phyloP scores from a whole-genome alignment of 371 early-diverging fungal genomes.

The Actinomortierella ambigua region DNA sequence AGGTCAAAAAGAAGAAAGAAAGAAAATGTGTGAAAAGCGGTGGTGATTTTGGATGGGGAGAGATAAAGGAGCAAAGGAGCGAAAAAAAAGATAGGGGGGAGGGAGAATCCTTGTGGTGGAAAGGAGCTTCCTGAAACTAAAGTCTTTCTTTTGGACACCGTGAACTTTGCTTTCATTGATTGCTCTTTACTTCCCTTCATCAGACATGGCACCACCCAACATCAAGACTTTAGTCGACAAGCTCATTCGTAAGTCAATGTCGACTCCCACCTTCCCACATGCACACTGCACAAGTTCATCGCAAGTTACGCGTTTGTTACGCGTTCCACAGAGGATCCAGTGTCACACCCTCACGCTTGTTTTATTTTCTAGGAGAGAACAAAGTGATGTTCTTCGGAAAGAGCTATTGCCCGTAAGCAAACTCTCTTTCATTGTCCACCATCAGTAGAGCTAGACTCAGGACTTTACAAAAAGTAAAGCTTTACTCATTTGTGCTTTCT shows the following conservation, averaged over 20 bases:
- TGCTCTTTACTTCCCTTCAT: too few species aligned
- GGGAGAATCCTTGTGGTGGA: too few species aligned
- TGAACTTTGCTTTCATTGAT: too few species aligned
- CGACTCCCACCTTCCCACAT: too few species aligned
- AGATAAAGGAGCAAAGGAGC: too few species aligned
- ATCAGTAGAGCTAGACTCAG: background rate
- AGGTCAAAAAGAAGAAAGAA: too few species aligned
- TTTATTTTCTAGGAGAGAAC: constrained; percentile 26
- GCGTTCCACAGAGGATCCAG: background rate
- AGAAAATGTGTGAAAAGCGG: too few species aligned
- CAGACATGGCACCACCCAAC: background rate
- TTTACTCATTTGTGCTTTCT: background rate
- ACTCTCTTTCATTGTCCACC: constrained; percentile 1
- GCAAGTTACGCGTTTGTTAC: background rate
- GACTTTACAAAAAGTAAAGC: background rate
- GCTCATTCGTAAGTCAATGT: constrained; percentile 36
- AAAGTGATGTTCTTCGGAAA: constrained; percentile 45
- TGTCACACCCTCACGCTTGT: background rate
- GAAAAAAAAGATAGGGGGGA: too few species aligned
- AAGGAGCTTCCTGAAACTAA: too few species aligned
- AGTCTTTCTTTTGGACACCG: too few species aligned
- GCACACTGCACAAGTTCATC: background rate
- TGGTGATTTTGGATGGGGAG: too few species aligned
- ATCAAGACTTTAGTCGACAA: constrained; percentile 33
- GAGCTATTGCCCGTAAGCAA: constrained; percentile 46